Conservation (phyloP, 2,329 filamentous ascomycete species). For the Scytalidium sp. region DNA sequence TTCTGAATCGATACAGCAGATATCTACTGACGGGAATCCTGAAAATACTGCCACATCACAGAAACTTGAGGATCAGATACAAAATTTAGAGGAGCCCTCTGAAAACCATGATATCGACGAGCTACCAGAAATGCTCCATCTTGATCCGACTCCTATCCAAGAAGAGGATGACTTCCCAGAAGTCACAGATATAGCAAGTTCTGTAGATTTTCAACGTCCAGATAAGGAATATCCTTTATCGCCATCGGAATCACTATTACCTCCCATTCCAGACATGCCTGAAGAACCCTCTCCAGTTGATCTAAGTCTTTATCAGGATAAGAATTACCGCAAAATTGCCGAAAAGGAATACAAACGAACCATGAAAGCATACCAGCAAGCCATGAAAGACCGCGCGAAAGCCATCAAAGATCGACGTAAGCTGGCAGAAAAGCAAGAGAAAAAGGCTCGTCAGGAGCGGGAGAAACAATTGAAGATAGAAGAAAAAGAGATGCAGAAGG, state of each 20-base stretch:
- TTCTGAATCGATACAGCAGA: slow-evolving; percentile 19
- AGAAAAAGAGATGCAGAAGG: slow-evolving; percentile 27
- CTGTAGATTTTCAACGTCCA: slow-evolving; percentile 5
- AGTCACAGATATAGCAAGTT: not conserved
- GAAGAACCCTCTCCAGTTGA: slow-evolving; percentile 53
- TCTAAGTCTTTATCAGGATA: slow-evolving; percentile 56
- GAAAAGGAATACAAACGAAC: slow-evolving; percentile 64
- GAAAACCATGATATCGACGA: slow-evolving; percentile 21
- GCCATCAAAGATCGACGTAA: slow-evolving; percentile 62
- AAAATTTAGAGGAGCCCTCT: slow-evolving; percentile 21
- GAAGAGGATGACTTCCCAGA: slow-evolving; percentile 20
- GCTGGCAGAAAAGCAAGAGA: slow-evolving; percentile 49
- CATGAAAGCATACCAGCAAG: slow-evolving; percentile 63
- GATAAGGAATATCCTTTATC: slow-evolving; percentile 6
- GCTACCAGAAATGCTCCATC: slow-evolving; percentile 27
- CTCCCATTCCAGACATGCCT: slow-evolving; percentile 50
- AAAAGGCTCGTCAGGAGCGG: slow-evolving; percentile 36
- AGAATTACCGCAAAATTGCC: slow-evolving; percentile 62
- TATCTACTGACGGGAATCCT: slow-evolving; percentile 43
- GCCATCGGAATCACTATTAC: slow-evolving; percentile 32
- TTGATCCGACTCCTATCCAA: slow-evolving; percentile 38
- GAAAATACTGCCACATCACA: slow-evolving; percentile 29
- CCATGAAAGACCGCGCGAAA: slow-evolving; percentile 64
- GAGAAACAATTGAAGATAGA: slow-evolving; percentile 32
- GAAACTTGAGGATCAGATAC: slow-evolving; percentile 26